Evolutionary conservation across 176 grass and related monocot genomes (phyloP).

Genomic region (Juncus inflexus): DNA sequence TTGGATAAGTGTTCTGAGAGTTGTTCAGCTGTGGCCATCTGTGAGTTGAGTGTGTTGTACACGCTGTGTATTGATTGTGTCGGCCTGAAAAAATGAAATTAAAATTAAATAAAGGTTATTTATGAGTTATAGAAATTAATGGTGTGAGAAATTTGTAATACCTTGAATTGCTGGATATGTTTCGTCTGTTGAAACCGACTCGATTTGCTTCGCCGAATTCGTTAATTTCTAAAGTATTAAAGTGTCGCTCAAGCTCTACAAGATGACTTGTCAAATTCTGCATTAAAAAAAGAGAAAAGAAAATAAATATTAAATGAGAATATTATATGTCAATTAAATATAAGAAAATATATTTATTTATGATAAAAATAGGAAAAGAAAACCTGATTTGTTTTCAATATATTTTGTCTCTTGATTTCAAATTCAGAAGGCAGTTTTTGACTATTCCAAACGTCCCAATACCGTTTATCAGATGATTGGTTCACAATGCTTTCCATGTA

Average conservation of each 20-base stretch:
- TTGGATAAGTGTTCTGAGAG: slow-evolving; percentile 78
- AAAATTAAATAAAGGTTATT: slow-evolving; percentile 20
- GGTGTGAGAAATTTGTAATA: slow-evolving; percentile 21
- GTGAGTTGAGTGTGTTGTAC: slow-evolving; percentile 80
- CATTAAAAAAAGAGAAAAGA: slow-evolving; percentile 18
- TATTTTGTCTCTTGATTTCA: slow-evolving; percentile 81
- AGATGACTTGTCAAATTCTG: slow-evolving; percentile 89
- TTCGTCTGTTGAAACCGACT: slow-evolving; percentile 49
- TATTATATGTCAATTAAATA: not conserved
- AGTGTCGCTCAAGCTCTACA: slow-evolving; percentile 83
- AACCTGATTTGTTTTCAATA: slow-evolving; percentile 87
- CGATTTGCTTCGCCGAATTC: slow-evolving; percentile 64
- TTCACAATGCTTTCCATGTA: slow-evolving; percentile 89
- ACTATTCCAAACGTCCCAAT: slow-evolving; percentile 92
- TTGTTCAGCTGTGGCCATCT: slow-evolving; percentile 85
- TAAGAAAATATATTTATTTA: not conserved
- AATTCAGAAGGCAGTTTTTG: slow-evolving; percentile 93
- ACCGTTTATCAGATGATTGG: slow-evolving; percentile 78
- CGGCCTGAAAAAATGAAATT: slow-evolving; percentile 44
- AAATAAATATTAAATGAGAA: slow-evolving; percentile 1
- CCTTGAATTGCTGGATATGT: slow-evolving; percentile 44
- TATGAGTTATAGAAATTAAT: too few relatives aligned
- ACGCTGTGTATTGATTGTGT: slow-evolving; percentile 71
- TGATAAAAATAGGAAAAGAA: not conserved
- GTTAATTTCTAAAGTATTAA: slow-evolving; percentile 96